These are phyloP conservation scores for Wickerhamiella musiphila DNA, from an alignment of 805 yeast species.

Conservation along the genomic window DNA sequence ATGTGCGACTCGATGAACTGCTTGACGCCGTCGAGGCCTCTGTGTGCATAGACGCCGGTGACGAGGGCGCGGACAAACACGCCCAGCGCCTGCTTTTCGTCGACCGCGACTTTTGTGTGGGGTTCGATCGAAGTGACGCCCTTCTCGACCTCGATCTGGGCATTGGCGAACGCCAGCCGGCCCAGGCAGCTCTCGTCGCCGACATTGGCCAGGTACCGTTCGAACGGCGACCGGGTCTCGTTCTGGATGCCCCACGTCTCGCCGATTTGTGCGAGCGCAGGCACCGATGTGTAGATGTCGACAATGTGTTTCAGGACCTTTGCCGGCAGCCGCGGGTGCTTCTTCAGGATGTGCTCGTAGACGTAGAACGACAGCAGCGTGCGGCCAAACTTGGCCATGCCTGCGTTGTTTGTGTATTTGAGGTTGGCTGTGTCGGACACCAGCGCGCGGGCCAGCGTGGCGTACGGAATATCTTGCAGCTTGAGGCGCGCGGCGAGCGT, in stretches of 20 bases:
- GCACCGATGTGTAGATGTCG: constrained; percentile 54
- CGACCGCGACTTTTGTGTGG: constrained; percentile 25
- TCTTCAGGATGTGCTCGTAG: constrained; percentile 51
- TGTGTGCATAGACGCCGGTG: constrained; percentile 65
- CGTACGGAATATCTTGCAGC: constrained; percentile 33
- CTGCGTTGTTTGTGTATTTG: constrained; percentile 52
- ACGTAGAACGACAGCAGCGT: constrained; percentile 58
- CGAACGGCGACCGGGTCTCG: constrained; percentile 45
- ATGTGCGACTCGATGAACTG: constrained; percentile 58
- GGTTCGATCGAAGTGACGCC: constrained; percentile 17
- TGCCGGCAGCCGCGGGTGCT: constrained; percentile 82
- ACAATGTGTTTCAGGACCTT: constrained; percentile 59
- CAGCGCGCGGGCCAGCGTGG: constrained; percentile 67
- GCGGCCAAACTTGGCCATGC: constrained; percentile 69
- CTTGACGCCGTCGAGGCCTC: constrained; percentile 47
- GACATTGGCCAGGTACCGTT: constrained; percentile 51
- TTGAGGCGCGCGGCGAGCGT: constrained; percentile 65
- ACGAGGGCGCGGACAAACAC: constrained; percentile 65
- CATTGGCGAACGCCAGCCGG: constrained; percentile 15
- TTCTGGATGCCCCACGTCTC: constrained; percentile 76
- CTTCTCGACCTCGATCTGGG: constrained; percentile 18
- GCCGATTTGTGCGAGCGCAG: constrained; percentile 49
- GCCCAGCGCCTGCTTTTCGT: constrained; percentile 28
- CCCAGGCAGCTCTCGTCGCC: constrained; percentile 54
- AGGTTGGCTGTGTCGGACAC: constrained; percentile 34